Percentiles rank a stretch among this genome's conserved stretches.
phyloP scores from a whole-genome alignment of 495 filamentous ascomycete species.

The Aspergillus funiculosus region DNA sequence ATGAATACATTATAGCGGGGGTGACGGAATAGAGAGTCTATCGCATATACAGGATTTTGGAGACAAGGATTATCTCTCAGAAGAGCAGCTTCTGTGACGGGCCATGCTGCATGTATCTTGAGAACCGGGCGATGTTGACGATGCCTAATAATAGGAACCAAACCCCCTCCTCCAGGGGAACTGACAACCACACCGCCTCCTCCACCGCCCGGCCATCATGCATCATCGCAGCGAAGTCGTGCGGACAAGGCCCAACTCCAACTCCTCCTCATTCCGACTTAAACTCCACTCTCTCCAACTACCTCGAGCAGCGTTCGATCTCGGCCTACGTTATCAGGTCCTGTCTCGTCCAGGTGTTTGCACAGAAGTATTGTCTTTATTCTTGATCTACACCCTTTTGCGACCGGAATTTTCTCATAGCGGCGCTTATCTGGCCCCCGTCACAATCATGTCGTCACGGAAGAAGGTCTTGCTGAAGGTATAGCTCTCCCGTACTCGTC shows the following conservation, averaged over 20 bases:
- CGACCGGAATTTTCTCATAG: no score
- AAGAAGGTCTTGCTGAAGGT: constrained; percentile 99
- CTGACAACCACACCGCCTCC: constrained; percentile 24
- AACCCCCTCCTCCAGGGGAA: constrained; percentile 8
- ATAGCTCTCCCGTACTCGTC: constrained; percentile 12
- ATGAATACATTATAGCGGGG: constrained; percentile 13
- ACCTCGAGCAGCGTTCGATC: no score
- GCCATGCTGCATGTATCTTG: no score
- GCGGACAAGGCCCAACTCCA: constrained; percentile 21
- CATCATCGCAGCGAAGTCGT: constrained; percentile 32
- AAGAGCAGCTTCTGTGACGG: not conserved
- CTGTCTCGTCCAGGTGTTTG: not conserved
- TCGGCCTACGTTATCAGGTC: no score
- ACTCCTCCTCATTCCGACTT: constrained; percentile 24
- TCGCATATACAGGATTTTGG: not conserved
- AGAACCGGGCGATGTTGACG: not conserved
- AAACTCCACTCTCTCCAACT: constrained; percentile 6
- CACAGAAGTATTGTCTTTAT: not conserved
- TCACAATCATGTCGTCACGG: constrained; percentile 69
- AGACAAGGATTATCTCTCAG: not conserved
- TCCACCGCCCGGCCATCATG: constrained; percentile 32
- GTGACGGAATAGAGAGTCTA: constrained; percentile 9
- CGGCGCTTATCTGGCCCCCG: constrained; percentile 9
- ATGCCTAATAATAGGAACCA: not conserved
- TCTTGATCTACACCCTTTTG: no score